Conservation (phyloP, 164 flowering plant genomes). For the Hamamelis virginiana region DNA sequence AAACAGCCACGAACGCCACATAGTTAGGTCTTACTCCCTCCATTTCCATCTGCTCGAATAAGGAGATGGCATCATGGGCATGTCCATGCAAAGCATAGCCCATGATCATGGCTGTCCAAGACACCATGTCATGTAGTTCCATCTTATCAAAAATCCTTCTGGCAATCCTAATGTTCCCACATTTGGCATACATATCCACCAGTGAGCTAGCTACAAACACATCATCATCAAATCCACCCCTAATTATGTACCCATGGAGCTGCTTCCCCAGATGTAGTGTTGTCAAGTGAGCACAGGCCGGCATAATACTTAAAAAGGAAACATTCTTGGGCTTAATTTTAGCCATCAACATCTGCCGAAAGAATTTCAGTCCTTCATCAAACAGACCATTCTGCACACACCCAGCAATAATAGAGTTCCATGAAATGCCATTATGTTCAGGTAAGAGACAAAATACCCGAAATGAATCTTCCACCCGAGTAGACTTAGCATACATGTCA, state of each 20-base stretch:
- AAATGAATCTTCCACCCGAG: constrained; percentile 51
- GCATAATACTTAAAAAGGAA: constrained; percentile 80
- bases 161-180: constrained; percentile 67
- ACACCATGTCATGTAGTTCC: constrained; percentile 63
- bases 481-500: constrained; percentile 89
- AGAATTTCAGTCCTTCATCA: constrained; percentile 68
- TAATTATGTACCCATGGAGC: constrained; percentile 68
- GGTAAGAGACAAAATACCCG: constrained; percentile 53
- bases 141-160: constrained; percentile 62
- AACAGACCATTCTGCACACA: constrained; percentile 82
- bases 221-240: constrained; percentile 56
- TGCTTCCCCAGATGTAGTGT: constrained; percentile 78
- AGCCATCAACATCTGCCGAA: constrained; percentile 64
- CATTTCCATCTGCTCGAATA: constrained; percentile 63
- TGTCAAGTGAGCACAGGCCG: constrained; percentile 85
- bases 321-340: constrained; percentile 54
- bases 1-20: constrained; percentile 69
- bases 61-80: constrained; percentile 57
- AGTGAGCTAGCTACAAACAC: constrained; percentile 72
- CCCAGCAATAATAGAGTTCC: constrained; percentile 86
- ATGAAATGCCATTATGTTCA: constrained; percentile 58
- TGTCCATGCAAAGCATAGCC: constrained; percentile 82
- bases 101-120: constrained; percentile 97
- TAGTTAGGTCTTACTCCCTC: constrained; percentile 58
- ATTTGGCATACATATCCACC: constrained; percentile 90